Conservation (phyloP, 257 asterid species). For the Solanum appendiculatum region DNA sequence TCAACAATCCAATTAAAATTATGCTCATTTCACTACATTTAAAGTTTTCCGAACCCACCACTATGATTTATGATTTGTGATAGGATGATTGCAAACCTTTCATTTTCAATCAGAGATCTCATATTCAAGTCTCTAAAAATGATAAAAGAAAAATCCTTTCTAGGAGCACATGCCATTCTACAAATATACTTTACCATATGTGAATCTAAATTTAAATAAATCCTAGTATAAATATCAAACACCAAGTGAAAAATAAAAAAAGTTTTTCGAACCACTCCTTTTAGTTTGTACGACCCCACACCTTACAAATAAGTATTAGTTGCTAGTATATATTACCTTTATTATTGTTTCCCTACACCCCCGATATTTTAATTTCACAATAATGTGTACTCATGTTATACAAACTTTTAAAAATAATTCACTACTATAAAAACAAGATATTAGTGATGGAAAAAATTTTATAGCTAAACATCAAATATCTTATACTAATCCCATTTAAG, state of each 20-base stretch:
- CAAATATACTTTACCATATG: fast-evolving
- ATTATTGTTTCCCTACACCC: neutral
- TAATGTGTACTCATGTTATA: neutral
- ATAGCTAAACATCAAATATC: no score
- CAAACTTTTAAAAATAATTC: neutral
- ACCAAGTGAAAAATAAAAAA: neutral
- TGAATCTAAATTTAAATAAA: neutral
- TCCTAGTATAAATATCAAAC: neutral
- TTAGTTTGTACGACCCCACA: neutral
- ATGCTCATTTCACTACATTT: neutral
- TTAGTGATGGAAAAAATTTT: no score
- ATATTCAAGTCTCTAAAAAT: fast-evolving
- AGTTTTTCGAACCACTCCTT: neutral
- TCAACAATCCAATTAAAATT: neutral
- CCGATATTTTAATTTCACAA: neutral
- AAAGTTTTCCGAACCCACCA: neutral
- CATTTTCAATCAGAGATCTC: neutral
- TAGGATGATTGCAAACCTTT: neutral
- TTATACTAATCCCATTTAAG: no score
- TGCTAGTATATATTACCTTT: neutral
- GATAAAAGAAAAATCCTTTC: neutral
- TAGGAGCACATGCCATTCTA: fast-evolving
- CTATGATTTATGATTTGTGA: neutral
- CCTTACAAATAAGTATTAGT: neutral
- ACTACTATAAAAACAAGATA: no score